A percentile compares a stretch with the other conserved stretches of the same genome.
Evolutionary conservation across 257 asterid species (phyloP).

Genomic region (Gentiana dahurica): DNA sequence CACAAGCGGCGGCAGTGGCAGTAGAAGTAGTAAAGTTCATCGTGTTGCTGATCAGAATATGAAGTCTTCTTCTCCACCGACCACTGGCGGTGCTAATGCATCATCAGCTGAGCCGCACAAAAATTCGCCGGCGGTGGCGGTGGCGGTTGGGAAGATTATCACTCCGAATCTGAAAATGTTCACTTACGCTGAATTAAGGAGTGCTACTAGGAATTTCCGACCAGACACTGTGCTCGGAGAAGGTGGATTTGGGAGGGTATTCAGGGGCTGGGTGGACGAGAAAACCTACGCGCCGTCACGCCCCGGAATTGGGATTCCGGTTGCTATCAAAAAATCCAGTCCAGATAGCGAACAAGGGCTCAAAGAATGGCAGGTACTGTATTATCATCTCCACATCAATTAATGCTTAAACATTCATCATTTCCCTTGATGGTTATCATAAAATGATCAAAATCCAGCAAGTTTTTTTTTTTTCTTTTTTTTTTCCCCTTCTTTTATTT

Average conservation of each 20-base stretch:
- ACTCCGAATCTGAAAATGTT: conserved; percentile 25
- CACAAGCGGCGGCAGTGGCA: background rate
- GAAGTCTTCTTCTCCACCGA: background rate
- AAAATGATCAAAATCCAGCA: no score
- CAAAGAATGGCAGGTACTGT: conserved; percentile 80
- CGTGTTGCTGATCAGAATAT: background rate
- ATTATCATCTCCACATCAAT: no score
- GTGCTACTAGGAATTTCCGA: conserved; percentile 28
- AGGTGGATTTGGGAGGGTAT: conserved; percentile 41
- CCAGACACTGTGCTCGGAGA: conserved; percentile 36
- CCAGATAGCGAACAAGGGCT: conserved; percentile 90
- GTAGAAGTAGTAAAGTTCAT: background rate
- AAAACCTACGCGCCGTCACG: conserved; percentile 56
- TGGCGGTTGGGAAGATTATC: conserved; percentile 10
- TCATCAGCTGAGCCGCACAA: background rate
- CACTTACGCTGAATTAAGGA: conserved; percentile 16
- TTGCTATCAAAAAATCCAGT: conserved; percentile 78
- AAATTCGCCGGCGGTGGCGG: background rate
- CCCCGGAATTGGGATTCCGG: conserved; percentile 68
- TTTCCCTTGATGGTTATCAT: background rate
- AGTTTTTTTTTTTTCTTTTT: no score
- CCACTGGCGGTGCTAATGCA: background rate
- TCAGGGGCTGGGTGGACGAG: conserved; percentile 34
- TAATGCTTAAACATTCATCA: background rate
- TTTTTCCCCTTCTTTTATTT: no score